Evolutionary conservation across 768 basidiomycete genomes (phyloP), one percentile per base, ranked within the genome.

Genomic region (Hygrophorus pudorinus): DNA sequence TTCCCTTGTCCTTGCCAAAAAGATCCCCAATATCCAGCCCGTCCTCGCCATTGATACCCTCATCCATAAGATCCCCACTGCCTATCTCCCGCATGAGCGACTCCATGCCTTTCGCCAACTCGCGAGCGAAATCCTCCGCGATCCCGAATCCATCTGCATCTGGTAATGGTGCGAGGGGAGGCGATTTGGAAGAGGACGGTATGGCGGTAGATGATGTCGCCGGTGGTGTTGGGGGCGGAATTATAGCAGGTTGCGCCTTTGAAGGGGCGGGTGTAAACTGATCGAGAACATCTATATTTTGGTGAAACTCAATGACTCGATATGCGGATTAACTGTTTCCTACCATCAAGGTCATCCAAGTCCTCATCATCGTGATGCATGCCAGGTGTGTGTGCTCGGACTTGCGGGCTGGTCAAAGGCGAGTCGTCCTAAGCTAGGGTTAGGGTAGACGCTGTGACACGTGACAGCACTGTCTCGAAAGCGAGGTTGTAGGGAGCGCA

Each of bases 341-440:
- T 46, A 70, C 71, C 74, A 57, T 85, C 81, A 38, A 85, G 73
- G 53, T 85, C 81, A 54, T 85, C 81, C 14, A 82, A 56, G 57
- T 85, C 78, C 16, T 81, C 79, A 21, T 72, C 70, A 3, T 47
- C 43, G 29, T 61, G 58, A 10, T 49, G 51, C 14, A 49, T 41
- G 33, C 30, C 34, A 30, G 40, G n/a, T n/a, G n/a, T n/a, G n/a
- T n/a, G n/a, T n/a, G n/a, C n/a, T n/a, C n/a, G n/a, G n/a, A n/a
- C n/a, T n/a, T n/a, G n/a, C n/a, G n/a, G n/a, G n/a, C n/a, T n/a
- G n/a, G n/a, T n/a, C n/a, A n/a, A n/a, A n/a, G n/a, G n/a, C n/a
- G n/a, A n/a, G n/a, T n/a, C n/a, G n/a, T n/a, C n/a, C n/a, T n/a
- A n/a, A n/a, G n/a, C n/a, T n/a, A n/a, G n/a, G n/a, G n/a, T n/a